Evolutionary conservation across 2,329 filamentous ascomycete species (phyloP).

Genomic region (Sclerotinia trifoliorum): DNA sequence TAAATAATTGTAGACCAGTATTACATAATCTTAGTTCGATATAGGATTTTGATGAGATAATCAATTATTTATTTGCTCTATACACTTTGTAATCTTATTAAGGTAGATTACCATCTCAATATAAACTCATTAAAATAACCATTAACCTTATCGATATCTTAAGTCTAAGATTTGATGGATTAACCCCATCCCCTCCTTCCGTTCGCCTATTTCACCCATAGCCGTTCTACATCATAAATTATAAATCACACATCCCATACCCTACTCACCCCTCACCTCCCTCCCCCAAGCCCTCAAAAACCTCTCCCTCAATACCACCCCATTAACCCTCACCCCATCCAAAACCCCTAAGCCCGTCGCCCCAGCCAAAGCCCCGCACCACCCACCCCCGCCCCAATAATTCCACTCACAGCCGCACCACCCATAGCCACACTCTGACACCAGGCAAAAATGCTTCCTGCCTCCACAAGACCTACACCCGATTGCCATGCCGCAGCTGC

Average conservation of each 20-base stretch:
- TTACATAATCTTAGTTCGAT: too few relatives aligned
- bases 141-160: neutral
- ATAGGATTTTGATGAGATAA: too few relatives aligned
- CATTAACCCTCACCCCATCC: neutral
- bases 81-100: too few relatives aligned
- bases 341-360: neutral
- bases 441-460: constrained; percentile 37
- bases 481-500: constrained; percentile 36
- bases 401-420: constrained; percentile 7
- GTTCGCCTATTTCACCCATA: too few relatives aligned
- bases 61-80: too few relatives aligned
- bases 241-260: neutral
- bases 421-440: constrained; percentile 32
- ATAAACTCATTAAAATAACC: neutral
- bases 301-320: neutral
- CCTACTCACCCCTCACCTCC: constrained; percentile 19
- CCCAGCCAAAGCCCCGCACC: neutral
- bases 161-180: too few relatives aligned
- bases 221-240: too few relatives aligned
- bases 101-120: too few relatives aligned
- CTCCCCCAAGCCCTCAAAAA: neutral
- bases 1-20: too few relatives aligned
- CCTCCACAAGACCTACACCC: constrained; percentile 34
- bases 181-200: neutral
- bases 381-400: constrained; percentile 3